Base-by-base conservation (phyloP, 805 yeast species). In the Lachancea waltii region DNA sequence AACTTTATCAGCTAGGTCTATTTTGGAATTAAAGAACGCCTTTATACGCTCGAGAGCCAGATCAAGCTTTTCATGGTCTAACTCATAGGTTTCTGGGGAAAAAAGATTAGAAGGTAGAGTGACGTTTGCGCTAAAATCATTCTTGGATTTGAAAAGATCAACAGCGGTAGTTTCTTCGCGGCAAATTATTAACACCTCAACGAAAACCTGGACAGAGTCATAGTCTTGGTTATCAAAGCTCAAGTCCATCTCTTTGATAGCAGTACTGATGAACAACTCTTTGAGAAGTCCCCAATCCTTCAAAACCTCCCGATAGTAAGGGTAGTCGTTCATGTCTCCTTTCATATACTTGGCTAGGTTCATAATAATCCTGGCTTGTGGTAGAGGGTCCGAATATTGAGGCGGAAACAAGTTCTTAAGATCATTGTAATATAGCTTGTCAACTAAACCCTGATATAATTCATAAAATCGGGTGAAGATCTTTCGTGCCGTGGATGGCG, bases 221-320 rank as follows among this genome's bases (percentile, higher is more conserved):
- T 58, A 73, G 27, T 78, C 75, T 30, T 66, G 60, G 2, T 66
- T 51, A 30, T 71, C 75, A 42, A 71, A 69, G 44, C 72, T 79
- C 21, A 68, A 58, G 36, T 82, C 89, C 42, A 84, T 68, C 53
- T 85, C 94, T 32, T 76, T 60, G 11, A 85, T 55, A 6, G 82
- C 68, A 0, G 92, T 84, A 53, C 73, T 81, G 28, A 81, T 80
- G 53, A 85, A 84, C 14, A 84, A 65, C 50, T 81, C 90, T 36
- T 50, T 51, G 7, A 58, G 33, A 21, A 56, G 47, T 11, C 44
- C 47, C 10, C 50, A 38, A 25, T 53, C 49, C n/a, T 48, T 50
- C 13, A 44, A 35, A 3, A 50, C 45, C 27, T 45, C 45, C 7
- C 32, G 42, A 34, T 33, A 55, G 17, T 45, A 45, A 3, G 44